Evolutionary conservation across 768 basidiomycete species (phyloP), one percentile per base, ranked within the genome.

Genomic region (Xerocomellus dryophilus): DNA sequence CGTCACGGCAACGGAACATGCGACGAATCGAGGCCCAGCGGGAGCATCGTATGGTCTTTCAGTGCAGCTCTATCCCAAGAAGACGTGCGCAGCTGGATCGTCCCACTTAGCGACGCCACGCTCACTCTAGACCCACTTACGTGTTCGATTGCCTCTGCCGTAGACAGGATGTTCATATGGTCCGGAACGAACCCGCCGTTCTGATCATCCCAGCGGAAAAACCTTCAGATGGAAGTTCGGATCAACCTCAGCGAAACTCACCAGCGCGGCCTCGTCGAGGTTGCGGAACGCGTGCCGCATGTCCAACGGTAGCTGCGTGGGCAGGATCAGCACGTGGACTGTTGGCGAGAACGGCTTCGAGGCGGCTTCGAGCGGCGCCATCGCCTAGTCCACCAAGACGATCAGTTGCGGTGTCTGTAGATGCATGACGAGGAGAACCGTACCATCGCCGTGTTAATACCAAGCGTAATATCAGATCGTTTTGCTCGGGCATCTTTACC

Each of bases 151-250:
- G 87, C 86, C 39, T 87, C 83, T 5, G 65, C 46, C 11, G 72
- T 73, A 9, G 85, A 76, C 14, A 92, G 62, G 20, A 92, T 69
- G 63, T 91, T 88, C 88, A 92, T 90, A 60, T 91, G 86, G 57
- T 89, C 82, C 9, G 88, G 88, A 29, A 81, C 56, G 36, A 64
- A 68, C 20, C 81, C 78, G 23, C 78, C 72, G 47, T 83, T 81
- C 81, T 81, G 60, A 51, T 44, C n/a, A 21, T 32, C 32, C n/a
- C 32, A 2, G 3, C 6, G 21, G 11, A 44, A 18, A 21, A 4
- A 44, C 7, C 17, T 3, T 42, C 2, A 57, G 35, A 27, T 15
- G 46, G 44, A 35, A 25, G 10, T 17, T 18, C 38, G 11, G 18
- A 39, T 43, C 31, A 21, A 23, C 17, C 12, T 20, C 20, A 2